Evolutionary conservation across 306 rosid species (phyloP), one percentile per base, ranked within the genome.

Genomic region (Calophaca sinica): DNA sequence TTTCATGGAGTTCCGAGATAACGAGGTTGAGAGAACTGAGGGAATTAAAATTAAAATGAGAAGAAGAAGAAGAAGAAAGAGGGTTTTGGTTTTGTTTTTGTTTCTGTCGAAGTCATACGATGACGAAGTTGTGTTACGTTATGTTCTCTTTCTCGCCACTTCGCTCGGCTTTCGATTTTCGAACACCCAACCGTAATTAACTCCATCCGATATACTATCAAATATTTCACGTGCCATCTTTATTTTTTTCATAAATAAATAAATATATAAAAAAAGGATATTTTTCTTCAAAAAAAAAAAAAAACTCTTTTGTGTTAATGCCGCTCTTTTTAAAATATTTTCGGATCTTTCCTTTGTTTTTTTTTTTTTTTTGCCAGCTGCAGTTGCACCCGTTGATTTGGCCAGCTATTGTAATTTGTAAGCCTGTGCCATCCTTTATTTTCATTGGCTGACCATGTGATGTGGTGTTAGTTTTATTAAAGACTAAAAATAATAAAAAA

Each of bases 181-280:
- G 88, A 82, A 86, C 87, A 79, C 72, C 58, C 11, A 59, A 13
- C 81, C 86, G 72, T 68, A 86, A 69, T 83, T 72, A 45, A 68
- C 80, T 77, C 81, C 60, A n/a, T 28, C 57, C 45, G 14, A 20
- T 20, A 41, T 65, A n/a, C n/a, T n/a, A 33, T 57, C 15, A 42
- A 7, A 45, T 36, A 20, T 59, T 69, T 68, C 58, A 5, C 77
- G 48, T 62, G 73, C 70, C 61, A 26, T 62, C 12, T 29, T 68
- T 57, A 9, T 57, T 68, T 59, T 3, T 15, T 58, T 36, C 7
- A 1, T 38, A 6, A 38, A 20, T 20, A 20, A 20, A 20, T 0
- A 0, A 20, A 0, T 20, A 20, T 20, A 20, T 20, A 20, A 20
- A 36, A 38, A 7, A 44, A 7, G 2, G 0, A 26, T 42, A 29